Percentiles rank a stretch among this genome's conserved stretches.
Evolutionary conservation across 352 stramenopile genomes (phyloP).

Genomic region (Nothophytophthora sp.): DNA sequence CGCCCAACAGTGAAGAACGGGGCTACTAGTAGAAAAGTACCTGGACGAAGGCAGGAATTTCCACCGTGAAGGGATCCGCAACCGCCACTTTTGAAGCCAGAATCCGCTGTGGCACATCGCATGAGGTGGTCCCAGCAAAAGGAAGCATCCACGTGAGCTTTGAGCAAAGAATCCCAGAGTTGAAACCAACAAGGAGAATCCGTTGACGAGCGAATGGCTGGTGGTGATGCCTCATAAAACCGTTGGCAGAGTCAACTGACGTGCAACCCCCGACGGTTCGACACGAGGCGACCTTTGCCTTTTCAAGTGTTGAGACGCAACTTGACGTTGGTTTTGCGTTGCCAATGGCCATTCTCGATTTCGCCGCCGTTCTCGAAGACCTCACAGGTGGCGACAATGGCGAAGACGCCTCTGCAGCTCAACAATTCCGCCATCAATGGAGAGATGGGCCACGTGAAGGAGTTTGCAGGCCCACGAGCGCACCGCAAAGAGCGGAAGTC

Average conservation of each 20-base stretch:
- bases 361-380: background rate
- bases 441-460: slow-evolving; percentile 2
- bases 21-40: too few relatives aligned
- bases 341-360: slow-evolving; percentile 7
- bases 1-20: slow-evolving; percentile 5
- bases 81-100: slow-evolving; percentile 12
- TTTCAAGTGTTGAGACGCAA: too few relatives aligned
- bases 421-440: slow-evolving; percentile 1
- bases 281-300: background rate
- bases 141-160: too few relatives aligned
- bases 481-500: slow-evolving; percentile 19
- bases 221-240: too few relatives aligned
- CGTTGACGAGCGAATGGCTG: too few relatives aligned
- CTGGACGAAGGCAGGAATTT: too few relatives aligned
- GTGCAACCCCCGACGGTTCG: slow-evolving; percentile 19
- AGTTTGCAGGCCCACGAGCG: background rate
- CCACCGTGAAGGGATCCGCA: too few relatives aligned
- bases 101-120: slow-evolving; percentile 1
- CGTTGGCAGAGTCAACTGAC: too few relatives aligned
- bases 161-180: too few relatives aligned
- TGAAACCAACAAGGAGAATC: too few relatives aligned
- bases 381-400: slow-evolving; percentile 5
- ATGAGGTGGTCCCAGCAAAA: slow-evolving; percentile 2
- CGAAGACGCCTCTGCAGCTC: slow-evolving; percentile 18
- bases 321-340: slow-evolving; percentile 8